Evolutionary conservation across 1,284 basidiomycete species (phyloP), one percentile per base, ranked within the genome.

Genomic region (Marasmius fiardii): DNA sequence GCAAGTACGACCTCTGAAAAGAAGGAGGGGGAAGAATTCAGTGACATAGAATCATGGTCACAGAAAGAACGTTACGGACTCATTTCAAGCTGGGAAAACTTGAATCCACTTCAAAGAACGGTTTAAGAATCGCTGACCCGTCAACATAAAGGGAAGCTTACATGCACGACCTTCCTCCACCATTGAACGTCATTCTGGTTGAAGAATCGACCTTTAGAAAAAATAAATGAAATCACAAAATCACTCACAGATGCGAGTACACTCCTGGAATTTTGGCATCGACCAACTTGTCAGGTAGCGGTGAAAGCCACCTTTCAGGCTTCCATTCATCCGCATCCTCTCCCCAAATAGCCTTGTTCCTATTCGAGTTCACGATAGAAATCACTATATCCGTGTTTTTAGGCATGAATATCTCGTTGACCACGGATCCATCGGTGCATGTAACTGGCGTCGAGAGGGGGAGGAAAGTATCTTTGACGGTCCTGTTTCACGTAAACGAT

Each of bases 301-400:
- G 61, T 0, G 58, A 60, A 2, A 79, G 64, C 77, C 77, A 79
- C 34, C 78, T 65, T 47, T 75, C 75, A 2, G 77, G 76, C 31
- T 70, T 71, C 72, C 72, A 72, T 43, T 73, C 67, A 11, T 59
- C 61, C 4, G 69, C 69, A 43, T 73, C 71, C 21, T 67, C 59
- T 21, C 70, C 71, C 70, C 70, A 73, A 2, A 74, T 16, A 10
- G 63, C 64, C 49, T 69, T 69, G 55, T 75, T 70, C 11, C 71
- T 67, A 60, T 78, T 78, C 24, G 72, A 67, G 2, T 66, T 67
- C 21, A 73, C 60, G 43, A 77, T 66, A 4, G 74, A 75, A 26
- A 78, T 60, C 4, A 74, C 62, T 34, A 76, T 44, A 11, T 69
- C 67, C 28, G 74, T 76, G 34, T 66, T 68, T 58, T 72, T 70